A percentile compares a stretch with the other conserved stretches of the same genome.
phyloP scores from a whole-genome alignment of 1,139 yeast species.

The Candida anutae region DNA sequence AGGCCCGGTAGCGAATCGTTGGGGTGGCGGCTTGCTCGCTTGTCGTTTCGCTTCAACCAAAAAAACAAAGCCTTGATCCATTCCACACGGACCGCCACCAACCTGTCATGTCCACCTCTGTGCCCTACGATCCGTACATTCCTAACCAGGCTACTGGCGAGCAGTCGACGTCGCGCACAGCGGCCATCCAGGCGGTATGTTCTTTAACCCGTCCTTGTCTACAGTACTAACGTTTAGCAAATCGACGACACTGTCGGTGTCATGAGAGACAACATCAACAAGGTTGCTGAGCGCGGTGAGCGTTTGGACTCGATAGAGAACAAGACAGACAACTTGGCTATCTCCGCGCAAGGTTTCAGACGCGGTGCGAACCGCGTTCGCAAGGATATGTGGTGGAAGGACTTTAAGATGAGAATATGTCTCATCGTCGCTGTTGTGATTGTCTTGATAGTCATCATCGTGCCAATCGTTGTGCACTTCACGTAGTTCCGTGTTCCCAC shows the following conservation, averaged over 20 bases:
- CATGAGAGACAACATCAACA: conserved; percentile 96
- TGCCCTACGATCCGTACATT: conserved; percentile 86
- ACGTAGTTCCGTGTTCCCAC: conserved; percentile 28
- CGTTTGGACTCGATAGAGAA: conserved; percentile 88
- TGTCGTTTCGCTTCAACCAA: too few species aligned
- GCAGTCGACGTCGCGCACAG: conserved; percentile 59
- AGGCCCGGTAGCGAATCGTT: too few species aligned
- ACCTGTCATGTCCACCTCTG: conserved; percentile 68
- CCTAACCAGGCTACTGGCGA: conserved; percentile 55
- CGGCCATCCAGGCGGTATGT: conserved; percentile 79
- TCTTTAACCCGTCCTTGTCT: conserved; percentile 1
- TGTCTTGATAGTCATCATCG: conserved; percentile 79
- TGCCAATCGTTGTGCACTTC: conserved; percentile 90
- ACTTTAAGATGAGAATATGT: conserved; percentile 93
- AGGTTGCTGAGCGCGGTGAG: conserved; percentile 93
- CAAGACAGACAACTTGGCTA: conserved; percentile 89
- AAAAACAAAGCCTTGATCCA: too few species aligned
- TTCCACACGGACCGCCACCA: too few species aligned
- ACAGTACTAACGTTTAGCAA: conserved; percentile 38
- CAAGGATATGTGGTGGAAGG: conserved; percentile 99
- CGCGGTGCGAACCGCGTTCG: conserved; percentile 97
- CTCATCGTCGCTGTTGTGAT: conserved; percentile 74
- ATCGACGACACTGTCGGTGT: conserved; percentile 96
- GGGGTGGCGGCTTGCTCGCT: too few species aligned
- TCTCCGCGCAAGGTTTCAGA: conserved; percentile 91